phyloP scores from a whole-genome alignment of 2,329 filamentous ascomycete species.

The Diaporthe amygdali region DNA sequence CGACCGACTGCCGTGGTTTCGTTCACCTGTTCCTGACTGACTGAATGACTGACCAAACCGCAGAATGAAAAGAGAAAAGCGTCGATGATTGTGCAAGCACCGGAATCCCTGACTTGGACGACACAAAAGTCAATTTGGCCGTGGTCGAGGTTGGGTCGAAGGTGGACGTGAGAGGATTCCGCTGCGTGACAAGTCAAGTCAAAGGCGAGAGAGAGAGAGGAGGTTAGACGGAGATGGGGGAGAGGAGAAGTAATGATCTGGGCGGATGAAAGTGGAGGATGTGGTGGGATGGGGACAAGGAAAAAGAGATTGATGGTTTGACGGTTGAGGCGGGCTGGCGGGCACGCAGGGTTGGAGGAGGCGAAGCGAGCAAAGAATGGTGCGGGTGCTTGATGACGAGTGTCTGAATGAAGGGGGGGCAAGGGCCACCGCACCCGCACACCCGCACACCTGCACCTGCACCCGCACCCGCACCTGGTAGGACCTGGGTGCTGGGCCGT shows the following conservation, averaged over 20 bases:
- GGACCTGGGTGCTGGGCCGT: neutral
- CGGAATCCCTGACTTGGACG: conserved; percentile 37
- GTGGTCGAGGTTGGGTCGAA: conserved; percentile 28
- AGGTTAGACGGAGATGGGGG: conserved; percentile 16
- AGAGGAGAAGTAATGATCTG: conserved; percentile 11
- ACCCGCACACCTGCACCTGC: neutral
- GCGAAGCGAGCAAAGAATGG: neutral
- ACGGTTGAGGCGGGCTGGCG: no score
- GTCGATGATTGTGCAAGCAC: conserved; percentile 31
- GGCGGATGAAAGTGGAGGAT: conserved; percentile 16
- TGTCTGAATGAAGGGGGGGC: conserved; percentile 16
- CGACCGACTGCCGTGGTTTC: conserved; percentile 6
- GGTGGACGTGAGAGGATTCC: conserved; percentile 21
- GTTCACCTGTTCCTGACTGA: neutral
- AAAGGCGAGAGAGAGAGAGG: neutral
- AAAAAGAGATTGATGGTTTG: conserved; percentile 13
- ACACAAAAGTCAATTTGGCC: conserved; percentile 47
- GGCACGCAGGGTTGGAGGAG: no score
- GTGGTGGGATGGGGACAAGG: conserved; percentile 8
- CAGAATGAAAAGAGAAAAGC: conserved; percentile 6
- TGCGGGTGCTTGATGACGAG: conserved; percentile 16
- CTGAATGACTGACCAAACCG: neutral
- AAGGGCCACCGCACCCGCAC: conserved; percentile 9
- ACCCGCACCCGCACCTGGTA: neutral
- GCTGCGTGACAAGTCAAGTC: conserved; percentile 20